Evolutionary conservation across 208 protist species (phyloP), one percentile per base, ranked within the genome.

Genomic region (Spongospora subterranea): DNA sequence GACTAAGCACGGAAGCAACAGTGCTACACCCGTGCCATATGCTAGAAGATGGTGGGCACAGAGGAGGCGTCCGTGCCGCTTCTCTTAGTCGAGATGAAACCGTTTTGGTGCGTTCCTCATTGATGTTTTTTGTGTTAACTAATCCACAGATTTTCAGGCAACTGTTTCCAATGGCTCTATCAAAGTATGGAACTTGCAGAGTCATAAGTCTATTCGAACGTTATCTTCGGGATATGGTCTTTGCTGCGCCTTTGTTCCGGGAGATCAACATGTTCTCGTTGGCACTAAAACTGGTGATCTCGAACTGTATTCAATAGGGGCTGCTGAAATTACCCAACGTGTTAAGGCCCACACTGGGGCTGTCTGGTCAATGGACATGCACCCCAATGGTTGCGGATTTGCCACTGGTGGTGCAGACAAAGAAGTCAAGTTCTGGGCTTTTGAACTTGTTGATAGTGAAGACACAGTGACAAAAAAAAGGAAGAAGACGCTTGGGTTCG

Each of bases 401-500:
- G 92, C 92, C 17, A 92, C 93, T 20, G 93, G 88, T 20, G 54
- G 89, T 76, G 93, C 91, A 6, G 95, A 96, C 90, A 95, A 96
- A 35, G 32, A n/a, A 13, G 32, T 89, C 39, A 96, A 96, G 88
- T 96, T 97, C 76, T 97, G 95, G 95, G 91, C 95, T 39, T 96
- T 97, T 91, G 94, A 97, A 88, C 39, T 96, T 0, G 24, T 93
- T 6, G 46, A 64, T 45, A 54, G 89, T 45, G 65, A 53, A 6
- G 71, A 82, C 35, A 6, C 71, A 13, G n/a, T n/a, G 6, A 40
- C 71, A 20, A 35, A 43, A 35, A 82, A 82, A 43, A 6, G 71
- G 40, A 82, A 35, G n/a, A 35, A 43, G 40, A 82, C 71, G 71
- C 71, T 82, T 20, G 71, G 71, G 6, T 6, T 43, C 40, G 71